Evolutionary conservation across 306 rosid species (phyloP).

Genomic region (Citrullus amarus): DNA sequence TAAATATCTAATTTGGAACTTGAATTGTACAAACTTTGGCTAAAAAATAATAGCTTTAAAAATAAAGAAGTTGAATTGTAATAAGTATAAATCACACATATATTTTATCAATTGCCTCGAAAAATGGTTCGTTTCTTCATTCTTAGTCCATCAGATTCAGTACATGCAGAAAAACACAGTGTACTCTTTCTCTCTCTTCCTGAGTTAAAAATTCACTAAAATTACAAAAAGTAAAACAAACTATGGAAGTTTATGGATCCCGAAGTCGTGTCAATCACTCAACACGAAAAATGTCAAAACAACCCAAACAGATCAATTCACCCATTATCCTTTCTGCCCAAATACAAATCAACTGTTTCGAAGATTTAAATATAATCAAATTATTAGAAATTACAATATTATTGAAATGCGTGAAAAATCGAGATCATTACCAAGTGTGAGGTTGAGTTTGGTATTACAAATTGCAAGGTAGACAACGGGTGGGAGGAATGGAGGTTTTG

Average conservation of each 20-base stretch:
- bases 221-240: neutral
- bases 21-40: too few species aligned
- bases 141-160: slow-evolving; percentile 6
- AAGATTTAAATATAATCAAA: too few species aligned
- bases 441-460: too few species aligned
- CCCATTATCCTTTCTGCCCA: slow-evolving; percentile 1
- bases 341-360: neutral
- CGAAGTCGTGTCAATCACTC: slow-evolving; percentile 38
- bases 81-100: too few species aligned
- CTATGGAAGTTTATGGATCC: slow-evolving; percentile 14
- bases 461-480: too few species aligned
- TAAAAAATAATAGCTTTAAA: too few species aligned
- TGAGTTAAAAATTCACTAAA: neutral
- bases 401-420: too few species aligned
- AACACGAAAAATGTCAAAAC: slow-evolving; percentile 19
- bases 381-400: too few species aligned
- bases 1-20: too few species aligned
- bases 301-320: slow-evolving; percentile 15
- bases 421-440: too few species aligned
- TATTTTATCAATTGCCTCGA: neutral
- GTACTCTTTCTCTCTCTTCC: neutral
- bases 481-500: too few species aligned
- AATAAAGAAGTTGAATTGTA: too few species aligned
- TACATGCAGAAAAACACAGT: neutral
- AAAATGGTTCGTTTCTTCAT: neutral